phyloP scores from a whole-genome alignment of 345 rosid genomes.

The Eucalyptus urophylla region DNA sequence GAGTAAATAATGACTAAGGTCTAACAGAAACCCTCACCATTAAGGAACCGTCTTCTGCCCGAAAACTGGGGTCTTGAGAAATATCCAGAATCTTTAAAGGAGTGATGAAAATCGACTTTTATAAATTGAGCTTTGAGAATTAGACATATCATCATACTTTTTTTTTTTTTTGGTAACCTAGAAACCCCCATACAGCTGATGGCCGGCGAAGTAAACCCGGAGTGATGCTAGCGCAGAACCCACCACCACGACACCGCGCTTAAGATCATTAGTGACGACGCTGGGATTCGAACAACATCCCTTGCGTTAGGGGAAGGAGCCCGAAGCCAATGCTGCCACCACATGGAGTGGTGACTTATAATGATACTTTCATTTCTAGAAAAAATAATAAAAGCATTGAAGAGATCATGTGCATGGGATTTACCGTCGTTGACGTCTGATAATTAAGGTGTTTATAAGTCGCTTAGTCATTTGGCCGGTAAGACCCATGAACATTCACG shows the following conservation, averaged over 20 bases:
- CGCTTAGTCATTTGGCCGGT: not conserved
- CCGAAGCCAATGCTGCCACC: accelerated
- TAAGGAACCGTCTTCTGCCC: not conserved
- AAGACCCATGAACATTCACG: not conserved
- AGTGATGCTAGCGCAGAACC: no score
- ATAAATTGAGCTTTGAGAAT: not conserved
- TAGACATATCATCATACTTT: not conserved
- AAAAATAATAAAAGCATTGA: not conserved
- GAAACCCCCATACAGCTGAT: accelerated
- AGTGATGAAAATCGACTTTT: not conserved
- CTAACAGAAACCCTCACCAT: not conserved
- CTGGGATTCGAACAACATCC: no score
- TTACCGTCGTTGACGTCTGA: not conserved
- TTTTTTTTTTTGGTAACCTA: no score
- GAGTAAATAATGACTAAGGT: not conserved
- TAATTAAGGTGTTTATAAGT: not conserved
- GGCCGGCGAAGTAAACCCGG: accelerated
- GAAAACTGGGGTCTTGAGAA: not conserved
- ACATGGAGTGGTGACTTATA: not conserved
- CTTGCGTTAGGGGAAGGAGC: no score
- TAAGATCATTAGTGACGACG: no score
- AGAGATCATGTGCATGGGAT: not conserved
- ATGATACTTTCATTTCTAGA: not conserved
- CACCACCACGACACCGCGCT: no score
- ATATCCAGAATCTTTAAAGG: not conserved